These are phyloP conservation scores for Ramichloridium luteum DNA, from an alignment of 2,329 filamentous ascomycete species.

Conservation along the genomic window DNA sequence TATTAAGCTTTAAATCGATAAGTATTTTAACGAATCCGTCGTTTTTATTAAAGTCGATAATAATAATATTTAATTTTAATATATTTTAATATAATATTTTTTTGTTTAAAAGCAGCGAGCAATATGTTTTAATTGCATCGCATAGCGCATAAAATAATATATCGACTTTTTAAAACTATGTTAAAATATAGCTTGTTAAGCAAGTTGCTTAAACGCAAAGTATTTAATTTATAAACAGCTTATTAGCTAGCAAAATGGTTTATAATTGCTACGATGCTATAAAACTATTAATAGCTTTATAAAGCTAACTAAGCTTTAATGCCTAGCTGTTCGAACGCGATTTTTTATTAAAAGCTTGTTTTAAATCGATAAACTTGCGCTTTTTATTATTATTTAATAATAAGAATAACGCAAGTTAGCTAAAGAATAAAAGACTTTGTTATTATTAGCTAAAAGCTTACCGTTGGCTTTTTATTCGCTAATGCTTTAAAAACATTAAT, in stretches of 20 bases:
- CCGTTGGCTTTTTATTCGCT: neutral
- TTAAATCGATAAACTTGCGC: neutral
- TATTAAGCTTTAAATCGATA: neutral
- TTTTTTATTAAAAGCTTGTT: conserved; percentile 1
- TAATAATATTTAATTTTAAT: conserved; percentile 1
- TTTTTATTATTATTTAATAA: conserved; percentile 1
- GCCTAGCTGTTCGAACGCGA: conserved; percentile 1
- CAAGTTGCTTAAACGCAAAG: conserved; percentile 1
- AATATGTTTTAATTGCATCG: conserved; percentile 1
- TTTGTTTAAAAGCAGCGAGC: conserved; percentile 1
- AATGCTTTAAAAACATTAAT: conserved; percentile 1
- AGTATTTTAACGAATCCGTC: neutral
- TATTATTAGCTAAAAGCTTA: neutral
- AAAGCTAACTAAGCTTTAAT: conserved; percentile 1
- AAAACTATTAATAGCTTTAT: neutral
- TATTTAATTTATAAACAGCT: conserved; percentile 1
- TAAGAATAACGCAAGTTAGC: conserved; percentile 1
- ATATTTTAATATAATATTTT: conserved; percentile 1
- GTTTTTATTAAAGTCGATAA: neutral
- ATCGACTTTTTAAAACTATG: neutral
- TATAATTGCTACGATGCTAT: neutral
- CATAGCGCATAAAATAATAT: neutral
- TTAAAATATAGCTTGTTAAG: too few relatives aligned
- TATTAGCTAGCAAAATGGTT: neutral
- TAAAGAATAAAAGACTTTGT: neutral